Conservation (phyloP, 176 grass and related monocot species). For the Carex parvula region DNA sequence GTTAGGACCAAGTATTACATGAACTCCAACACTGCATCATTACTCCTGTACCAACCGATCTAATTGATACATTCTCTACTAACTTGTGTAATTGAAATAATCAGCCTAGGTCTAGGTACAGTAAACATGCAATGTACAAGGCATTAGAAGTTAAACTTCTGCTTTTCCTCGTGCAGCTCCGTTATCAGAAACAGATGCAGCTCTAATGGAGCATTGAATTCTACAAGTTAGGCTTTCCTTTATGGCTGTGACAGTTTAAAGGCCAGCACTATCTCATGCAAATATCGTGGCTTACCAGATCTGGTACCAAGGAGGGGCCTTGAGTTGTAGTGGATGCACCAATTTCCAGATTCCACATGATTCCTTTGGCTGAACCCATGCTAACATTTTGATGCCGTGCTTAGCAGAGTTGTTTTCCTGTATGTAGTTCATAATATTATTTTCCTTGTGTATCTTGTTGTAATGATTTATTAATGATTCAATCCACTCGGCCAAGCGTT, state of each 20-base stretch:
- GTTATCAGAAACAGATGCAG: constrained; percentile 82
- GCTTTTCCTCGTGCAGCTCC: constrained; percentile 61
- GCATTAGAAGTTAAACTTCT: constrained; percentile 10
- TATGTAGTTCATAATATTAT: constrained; percentile 25
- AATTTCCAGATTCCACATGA: background rate
- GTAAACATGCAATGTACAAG: background rate
- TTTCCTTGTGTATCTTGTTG: constrained; percentile 27
- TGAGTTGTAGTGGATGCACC: background rate
- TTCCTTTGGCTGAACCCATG: background rate
- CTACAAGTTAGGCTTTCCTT: constrained; percentile 22
- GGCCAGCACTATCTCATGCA: background rate
- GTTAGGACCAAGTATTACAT: background rate
- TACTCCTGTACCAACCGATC: background rate
- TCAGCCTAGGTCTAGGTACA: constrained; percentile 12
- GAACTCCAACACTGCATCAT: background rate
- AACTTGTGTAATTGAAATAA: background rate
- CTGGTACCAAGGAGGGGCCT: background rate
- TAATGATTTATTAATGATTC: constrained; percentile 31
- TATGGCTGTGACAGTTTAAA: background rate
- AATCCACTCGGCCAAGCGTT: constrained; percentile 20
- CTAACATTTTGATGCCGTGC: background rate
- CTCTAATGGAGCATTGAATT: constrained; percentile 76
- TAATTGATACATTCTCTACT: background rate
- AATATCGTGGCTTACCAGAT: background rate
- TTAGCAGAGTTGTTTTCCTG: constrained; percentile 23